Conservation (phyloP, 768 basidiomycete genomes). For the Kwoniella pini region DNA sequence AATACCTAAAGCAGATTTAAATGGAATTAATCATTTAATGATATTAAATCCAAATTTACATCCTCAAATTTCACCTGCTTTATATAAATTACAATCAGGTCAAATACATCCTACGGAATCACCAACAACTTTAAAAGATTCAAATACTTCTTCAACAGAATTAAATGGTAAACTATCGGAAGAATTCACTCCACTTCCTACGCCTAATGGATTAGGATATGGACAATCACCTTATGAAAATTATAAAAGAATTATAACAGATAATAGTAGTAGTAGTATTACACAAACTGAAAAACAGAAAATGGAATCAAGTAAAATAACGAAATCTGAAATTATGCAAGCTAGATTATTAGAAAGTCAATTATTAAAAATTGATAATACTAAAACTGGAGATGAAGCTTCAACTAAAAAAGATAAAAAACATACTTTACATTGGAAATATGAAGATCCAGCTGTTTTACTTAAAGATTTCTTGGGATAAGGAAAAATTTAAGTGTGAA, state of each 20-base stretch:
- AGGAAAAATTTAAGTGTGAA: too few species aligned
- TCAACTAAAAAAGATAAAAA: slow-evolving; percentile 42
- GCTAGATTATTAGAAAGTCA: slow-evolving; percentile 18
- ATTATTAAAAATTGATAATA: slow-evolving; percentile 38
- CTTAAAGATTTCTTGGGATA: slow-evolving; percentile 47
- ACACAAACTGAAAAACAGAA: too few species aligned
- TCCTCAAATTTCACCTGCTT: slow-evolving; percentile 31
- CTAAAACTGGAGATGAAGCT: slow-evolving; percentile 29
- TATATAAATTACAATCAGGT: slow-evolving; percentile 23
- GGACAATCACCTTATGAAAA: too few species aligned
- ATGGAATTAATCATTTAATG: slow-evolving; percentile 31
- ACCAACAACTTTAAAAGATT: too few species aligned
- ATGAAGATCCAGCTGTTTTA: slow-evolving; percentile 50
- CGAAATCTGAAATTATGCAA: slow-evolving; percentile 3
- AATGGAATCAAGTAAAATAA: background rate
- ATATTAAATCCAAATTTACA: slow-evolving; percentile 33
- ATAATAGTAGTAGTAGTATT: too few species aligned
- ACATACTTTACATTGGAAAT: slow-evolving; percentile 50
- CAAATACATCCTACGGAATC: background rate
- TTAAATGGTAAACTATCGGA: too few species aligned
- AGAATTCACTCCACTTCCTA: too few species aligned
- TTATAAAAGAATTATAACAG: too few species aligned
- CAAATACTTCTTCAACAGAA: too few species aligned
- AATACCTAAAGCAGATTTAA: slow-evolving; percentile 35
- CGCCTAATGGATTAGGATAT: too few species aligned